These are phyloP conservation scores for Alternaria sp. DNA, from an alignment of 2,329 filamentous ascomycete species.

Conservation along the genomic window DNA sequence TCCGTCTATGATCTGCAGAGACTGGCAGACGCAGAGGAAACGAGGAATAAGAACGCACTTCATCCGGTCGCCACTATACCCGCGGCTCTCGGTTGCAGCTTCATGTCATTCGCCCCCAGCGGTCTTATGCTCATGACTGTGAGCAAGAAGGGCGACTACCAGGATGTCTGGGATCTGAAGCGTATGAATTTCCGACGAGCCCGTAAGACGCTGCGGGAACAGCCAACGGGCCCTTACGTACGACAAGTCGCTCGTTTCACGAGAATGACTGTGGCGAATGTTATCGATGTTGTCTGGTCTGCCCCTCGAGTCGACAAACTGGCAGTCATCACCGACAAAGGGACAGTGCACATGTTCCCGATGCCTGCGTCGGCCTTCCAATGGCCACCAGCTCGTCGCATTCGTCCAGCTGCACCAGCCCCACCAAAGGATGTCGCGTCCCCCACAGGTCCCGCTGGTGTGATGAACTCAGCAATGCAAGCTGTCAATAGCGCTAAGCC, in stretches of 20 bases:
- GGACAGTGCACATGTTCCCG: slow-evolving; percentile 93
- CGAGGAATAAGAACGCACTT: slow-evolving; percentile 57
- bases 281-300: slow-evolving; percentile 90
- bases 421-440: slow-evolving; percentile 43
- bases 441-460: slow-evolving; percentile 39
- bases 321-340: slow-evolving; percentile 89
- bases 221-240: slow-evolving; percentile 59
- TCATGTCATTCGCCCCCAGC: slow-evolving; percentile 77
- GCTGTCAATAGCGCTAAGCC: slow-evolving; percentile 52
- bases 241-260: slow-evolving; percentile 88
- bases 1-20: slow-evolving; percentile 75
- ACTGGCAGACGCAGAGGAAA: slow-evolving; percentile 57
- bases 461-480: slow-evolving; percentile 51
- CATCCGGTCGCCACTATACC: slow-evolving; percentile 75
- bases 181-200: slow-evolving; percentile 56
- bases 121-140: slow-evolving; percentile 78
- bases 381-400: slow-evolving; percentile 76
- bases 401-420: slow-evolving; percentile 33
- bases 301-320: slow-evolving; percentile 80
- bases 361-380: slow-evolving; percentile 82
- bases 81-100: slow-evolving; percentile 77
- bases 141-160: slow-evolving; percentile 82
- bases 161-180: slow-evolving; percentile 82
- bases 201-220: slow-evolving; percentile 39
- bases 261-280: slow-evolving; percentile 87